Evolutionary conservation across 2,329 filamentous ascomycete genomes (phyloP), one percentile per base, ranked within the genome.

Genomic region (Colletotrichum chrysophilum): DNA sequence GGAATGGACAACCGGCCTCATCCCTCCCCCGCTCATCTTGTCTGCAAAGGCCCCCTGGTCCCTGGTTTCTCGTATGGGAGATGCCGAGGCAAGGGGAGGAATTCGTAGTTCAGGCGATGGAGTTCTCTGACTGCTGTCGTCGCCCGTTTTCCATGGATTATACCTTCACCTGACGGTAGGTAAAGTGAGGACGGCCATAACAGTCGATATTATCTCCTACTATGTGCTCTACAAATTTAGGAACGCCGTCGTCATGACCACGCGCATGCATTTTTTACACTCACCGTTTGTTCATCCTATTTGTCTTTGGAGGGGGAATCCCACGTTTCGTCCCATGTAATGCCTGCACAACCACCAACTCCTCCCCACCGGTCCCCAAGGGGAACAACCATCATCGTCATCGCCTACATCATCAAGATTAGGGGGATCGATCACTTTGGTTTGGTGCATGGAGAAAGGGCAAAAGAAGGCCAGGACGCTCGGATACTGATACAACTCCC

Each of bases 321-420:
- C 66, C 70, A 38, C 64, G 62, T 64, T 68, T 75, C 70, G 70
- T 73, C 73, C 73, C 70, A 73, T 73, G 69, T 75, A 36, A 28
- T 7, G 18, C 24, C 64, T 30, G 14, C 28, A 24, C 4, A 26
- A 13, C 36, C 16, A 24, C 21, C 24, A 14, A 34, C 36, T 24
- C 24, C 56, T 26, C 58, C 18, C 62, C 56, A 62, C 55, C 7
- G 2, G 24, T 28, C 14, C n/a, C 30, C 38, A 43, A 56, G 43
- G 32, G 43, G 66, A 32, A 38, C 43, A 21, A 24, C 9, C 14
- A 3, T 60, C 26, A 56, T 34, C 72, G 72, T 75, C 72, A 71
- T 71, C 61, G 36, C 43, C 38, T 52, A 14, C 61, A 71, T 71
- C 61, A 62, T 71, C 52, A 28, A n/a, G 30, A 60, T 55, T 24